These are phyloP conservation scores for Trametes gibbosa DNA, from an alignment of 768 basidiomycete species.

Conservation along the genomic window DNA sequence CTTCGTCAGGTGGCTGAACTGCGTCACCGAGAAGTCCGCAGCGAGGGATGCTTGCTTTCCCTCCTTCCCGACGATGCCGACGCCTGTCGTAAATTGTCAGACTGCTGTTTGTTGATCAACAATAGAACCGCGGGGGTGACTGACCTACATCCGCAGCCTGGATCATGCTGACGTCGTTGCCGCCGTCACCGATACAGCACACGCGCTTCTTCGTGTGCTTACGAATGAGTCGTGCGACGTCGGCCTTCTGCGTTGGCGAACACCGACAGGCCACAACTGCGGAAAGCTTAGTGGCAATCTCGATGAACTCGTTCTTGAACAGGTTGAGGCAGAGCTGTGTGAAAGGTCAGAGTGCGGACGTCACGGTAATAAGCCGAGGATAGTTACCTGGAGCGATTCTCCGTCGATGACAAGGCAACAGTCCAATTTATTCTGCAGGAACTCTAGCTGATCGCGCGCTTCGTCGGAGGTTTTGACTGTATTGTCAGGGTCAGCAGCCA, in stretches of 20 bases:
- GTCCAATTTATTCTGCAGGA: constrained; percentile 90
- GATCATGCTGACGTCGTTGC: constrained; percentile 99
- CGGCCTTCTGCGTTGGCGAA: constrained; percentile 98
- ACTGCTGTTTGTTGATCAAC: not conserved
- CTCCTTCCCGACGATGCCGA: constrained; percentile 99
- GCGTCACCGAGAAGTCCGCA: constrained; percentile 96
- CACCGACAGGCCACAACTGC: constrained; percentile 97
- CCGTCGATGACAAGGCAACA: constrained; percentile 99
- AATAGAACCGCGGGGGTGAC: constrained; percentile 32
- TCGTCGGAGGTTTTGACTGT: constrained; percentile 84
- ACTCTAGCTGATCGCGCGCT: constrained; percentile 85
- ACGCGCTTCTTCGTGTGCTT: constrained; percentile 90
- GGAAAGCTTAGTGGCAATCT: constrained; percentile 92
- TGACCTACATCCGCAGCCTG: constrained; percentile 97
- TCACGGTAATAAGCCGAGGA: not conserved
- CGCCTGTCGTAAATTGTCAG: constrained; percentile 46
- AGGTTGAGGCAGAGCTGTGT: constrained; percentile 82
- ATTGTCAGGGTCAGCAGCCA: not conserved
- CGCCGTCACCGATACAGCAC: constrained; percentile 98
- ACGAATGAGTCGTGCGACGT: constrained; percentile 92
- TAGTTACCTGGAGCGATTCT: constrained; percentile 84
- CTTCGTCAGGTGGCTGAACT: constrained; percentile 95
- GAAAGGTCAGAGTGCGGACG: not conserved
- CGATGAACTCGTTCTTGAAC: constrained; percentile 93
- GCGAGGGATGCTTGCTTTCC: constrained; percentile 99